Evolutionary conservation across 208 protist species (phyloP), one percentile per base, ranked within the genome.

Genomic region (Wallacemonas sp.): DNA sequence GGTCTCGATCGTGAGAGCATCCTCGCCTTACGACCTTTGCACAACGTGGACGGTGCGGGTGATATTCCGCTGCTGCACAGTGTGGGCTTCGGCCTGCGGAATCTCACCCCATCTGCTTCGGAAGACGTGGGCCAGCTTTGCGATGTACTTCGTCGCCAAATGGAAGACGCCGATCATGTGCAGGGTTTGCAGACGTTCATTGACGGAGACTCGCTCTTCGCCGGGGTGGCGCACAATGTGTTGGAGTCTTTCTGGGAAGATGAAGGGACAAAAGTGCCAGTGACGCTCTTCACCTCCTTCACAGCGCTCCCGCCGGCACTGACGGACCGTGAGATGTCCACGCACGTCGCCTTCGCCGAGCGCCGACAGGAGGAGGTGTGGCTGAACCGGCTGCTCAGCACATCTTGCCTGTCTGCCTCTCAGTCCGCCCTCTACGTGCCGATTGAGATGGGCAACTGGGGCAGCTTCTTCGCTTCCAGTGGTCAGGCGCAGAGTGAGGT

Each of bases 111-210:
- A 31, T 51, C 64, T 36, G 61, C 71, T 9, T 22, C 45, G 19
- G 41, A 8, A 3, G 77, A 90, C 14, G 54, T 86, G 21, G 66
- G 67, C 5, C 22, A 19, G 21, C 31, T 85, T 15, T 36, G 21
- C 24, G 80, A 90, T 28, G 76, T 68, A 15, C 46, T 93, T 31
- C 83, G 89, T 0, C 63, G 58, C 6, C 75, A 91, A 55, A 47
- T 91, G 9, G 89, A 95, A 66, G 65, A 80, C 21, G 70, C 83
- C 0, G 84, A 95, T 64, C 64, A 56, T 27, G 27, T 88, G 49
- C 89, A 95, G 56, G 89, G 89, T 0, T 34, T 90, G 15, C 86
- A 95, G 63, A 84, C 68, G 62, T 95, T 92, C 72, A 53, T 82
- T 9, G 89, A 95, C 45, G 82, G 75, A 3, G 86, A 93, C 67